phyloP scores from a whole-genome alignment of 139 green algal genomes.

The Micractinium conductrix region DNA sequence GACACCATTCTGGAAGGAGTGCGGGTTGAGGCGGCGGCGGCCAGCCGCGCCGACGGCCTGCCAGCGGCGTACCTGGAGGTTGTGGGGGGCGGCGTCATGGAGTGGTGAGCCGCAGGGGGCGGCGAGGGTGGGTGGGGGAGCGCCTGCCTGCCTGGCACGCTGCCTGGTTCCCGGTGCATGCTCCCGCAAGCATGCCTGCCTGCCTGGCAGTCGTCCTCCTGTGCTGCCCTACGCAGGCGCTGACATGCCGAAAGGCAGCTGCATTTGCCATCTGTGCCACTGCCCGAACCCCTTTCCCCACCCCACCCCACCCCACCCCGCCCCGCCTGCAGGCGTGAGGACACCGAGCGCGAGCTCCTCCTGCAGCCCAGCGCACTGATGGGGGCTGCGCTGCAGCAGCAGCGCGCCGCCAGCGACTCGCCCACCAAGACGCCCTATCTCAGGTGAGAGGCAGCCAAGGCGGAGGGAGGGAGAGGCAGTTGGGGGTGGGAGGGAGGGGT shows the following conservation, averaged over 20 bases:
- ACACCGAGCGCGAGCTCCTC: conserved; percentile 36
- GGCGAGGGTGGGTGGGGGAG: neutral
- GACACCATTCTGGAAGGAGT: neutral
- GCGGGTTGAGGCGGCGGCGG: neutral
- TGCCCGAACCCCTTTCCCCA: neutral
- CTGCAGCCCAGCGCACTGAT: conserved; percentile 3
- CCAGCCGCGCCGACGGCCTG: neutral
- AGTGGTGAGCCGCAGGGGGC: conserved; percentile 17
- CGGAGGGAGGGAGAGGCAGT: no score
- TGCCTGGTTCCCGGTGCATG: neutral
- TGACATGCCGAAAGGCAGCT: neutral
- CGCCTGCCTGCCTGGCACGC: neutral
- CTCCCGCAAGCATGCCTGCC: neutral
- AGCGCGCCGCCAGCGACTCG: neutral
- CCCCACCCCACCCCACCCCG: no score
- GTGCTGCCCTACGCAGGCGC: no score
- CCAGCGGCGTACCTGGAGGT: neutral
- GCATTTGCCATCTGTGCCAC: neutral
- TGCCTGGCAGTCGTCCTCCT: neutral
- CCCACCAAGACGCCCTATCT: conserved; percentile 18
- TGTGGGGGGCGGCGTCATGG: conserved; percentile 31
- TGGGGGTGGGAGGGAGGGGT: no score
- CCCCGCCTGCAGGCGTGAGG: conserved; percentile 24
- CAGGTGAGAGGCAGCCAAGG: conserved; percentile 25
- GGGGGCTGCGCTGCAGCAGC: neutral